Evolutionary conservation across 148 eudicot species (phyloP).

Genomic region (Diospyros lotus): DNA sequence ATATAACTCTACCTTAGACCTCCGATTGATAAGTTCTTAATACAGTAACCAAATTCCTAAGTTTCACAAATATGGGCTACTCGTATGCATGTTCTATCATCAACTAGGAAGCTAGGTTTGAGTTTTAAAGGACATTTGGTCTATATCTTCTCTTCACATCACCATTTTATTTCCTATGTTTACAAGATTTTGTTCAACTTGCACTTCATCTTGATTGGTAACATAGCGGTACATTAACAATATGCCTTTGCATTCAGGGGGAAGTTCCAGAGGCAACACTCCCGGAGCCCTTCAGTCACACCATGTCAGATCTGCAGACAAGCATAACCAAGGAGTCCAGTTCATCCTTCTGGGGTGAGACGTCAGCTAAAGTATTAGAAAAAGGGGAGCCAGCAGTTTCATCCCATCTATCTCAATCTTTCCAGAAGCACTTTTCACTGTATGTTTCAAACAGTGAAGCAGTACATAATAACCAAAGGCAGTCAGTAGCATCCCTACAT

Average conservation of each 20-base stretch:
- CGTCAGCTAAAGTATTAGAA: background rate
- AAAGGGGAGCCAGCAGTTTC: slow-evolving; percentile 20
- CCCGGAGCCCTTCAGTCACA: slow-evolving; percentile 51
- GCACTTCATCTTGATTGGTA: too few relatives aligned
- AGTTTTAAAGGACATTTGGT: background rate
- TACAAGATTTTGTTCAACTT: too few relatives aligned
- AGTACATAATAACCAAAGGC: background rate
- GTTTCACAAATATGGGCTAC: too few relatives aligned
- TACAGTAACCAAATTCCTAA: too few relatives aligned
- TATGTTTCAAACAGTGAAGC: background rate
- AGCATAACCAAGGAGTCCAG: slow-evolving; percentile 16
- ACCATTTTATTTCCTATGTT: background rate
- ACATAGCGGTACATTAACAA: background rate
- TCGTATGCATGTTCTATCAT: background rate
- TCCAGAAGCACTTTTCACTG: slow-evolving; percentile 47
- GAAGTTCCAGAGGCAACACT: slow-evolving; percentile 69
- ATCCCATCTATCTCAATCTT: slow-evolving; percentile 50
- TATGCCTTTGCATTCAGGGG: slow-evolving; percentile 32
- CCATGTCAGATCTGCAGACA: slow-evolving; percentile 24
- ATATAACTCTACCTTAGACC: too few relatives aligned
- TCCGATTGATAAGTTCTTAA: too few relatives aligned
- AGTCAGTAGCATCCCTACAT: background rate
- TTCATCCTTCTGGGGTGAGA: slow-evolving; percentile 2
- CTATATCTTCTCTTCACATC: background rate
- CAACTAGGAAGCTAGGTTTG: background rate